Conservation (phyloP, 148 eudicot genomes). For the Nepenthes gracilis region DNA sequence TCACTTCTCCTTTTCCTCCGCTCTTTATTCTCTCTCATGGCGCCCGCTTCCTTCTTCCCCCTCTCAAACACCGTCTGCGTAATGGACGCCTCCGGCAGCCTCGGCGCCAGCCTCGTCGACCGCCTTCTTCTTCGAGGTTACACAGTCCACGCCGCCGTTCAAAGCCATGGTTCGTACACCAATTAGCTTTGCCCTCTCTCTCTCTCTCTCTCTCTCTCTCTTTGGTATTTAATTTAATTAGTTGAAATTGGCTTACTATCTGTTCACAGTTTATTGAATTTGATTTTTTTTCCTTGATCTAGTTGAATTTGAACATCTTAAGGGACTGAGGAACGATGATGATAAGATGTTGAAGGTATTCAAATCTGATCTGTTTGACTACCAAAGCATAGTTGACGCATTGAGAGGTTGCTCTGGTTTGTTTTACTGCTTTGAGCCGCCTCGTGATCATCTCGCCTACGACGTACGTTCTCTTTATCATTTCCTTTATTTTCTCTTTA, state of each 20-base stretch:
- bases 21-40: conserved; percentile 28
- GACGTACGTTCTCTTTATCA: conserved; percentile 41
- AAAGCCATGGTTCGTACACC: neutral
- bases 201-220: conserved; percentile 1
- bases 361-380: conserved; percentile 57
- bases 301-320: conserved; percentile 10
- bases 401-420: conserved; percentile 72
- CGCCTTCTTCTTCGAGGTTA: conserved; percentile 40
- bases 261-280: no score
- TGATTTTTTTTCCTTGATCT: neutral
- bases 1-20: conserved; percentile 14
- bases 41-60: conserved; percentile 41
- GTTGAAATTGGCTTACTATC: no score
- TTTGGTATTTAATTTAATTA: neutral
- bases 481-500: neutral
- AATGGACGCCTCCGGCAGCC: conserved; percentile 43
- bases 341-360: conserved; percentile 43
- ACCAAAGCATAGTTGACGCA: conserved; percentile 65
- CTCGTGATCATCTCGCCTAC: conserved; percentile 42
- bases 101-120: conserved; percentile 38
- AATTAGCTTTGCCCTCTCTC: neutral
- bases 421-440: conserved; percentile 76
- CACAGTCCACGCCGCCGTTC: conserved; percentile 12
- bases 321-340: conserved; percentile 17
- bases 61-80: conserved; percentile 33